Conservation (phyloP, 2,329 filamentous ascomycete species). For the Talaromyces piceae region DNA sequence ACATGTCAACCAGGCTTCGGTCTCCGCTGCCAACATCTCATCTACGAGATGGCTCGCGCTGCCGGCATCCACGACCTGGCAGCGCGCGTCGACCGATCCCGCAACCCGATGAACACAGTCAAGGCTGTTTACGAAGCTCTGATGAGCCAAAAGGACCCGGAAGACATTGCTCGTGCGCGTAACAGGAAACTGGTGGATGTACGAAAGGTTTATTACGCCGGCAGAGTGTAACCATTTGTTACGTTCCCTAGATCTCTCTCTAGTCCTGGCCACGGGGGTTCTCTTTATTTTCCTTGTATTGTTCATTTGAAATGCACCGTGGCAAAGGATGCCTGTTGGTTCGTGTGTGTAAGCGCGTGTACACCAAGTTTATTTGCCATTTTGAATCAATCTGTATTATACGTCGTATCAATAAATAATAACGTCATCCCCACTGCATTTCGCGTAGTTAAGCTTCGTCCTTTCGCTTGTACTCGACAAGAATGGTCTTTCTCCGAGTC, state of each 20-base stretch:
- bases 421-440: not conserved
- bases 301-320: not conserved
- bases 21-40: slow-evolving; percentile 79
- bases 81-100: slow-evolving; percentile 71
- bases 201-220: slow-evolving; percentile 93
- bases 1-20: slow-evolving; percentile 65
- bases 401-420: slow-evolving; percentile 1
- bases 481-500: no score
- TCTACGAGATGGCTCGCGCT: slow-evolving; percentile 88
- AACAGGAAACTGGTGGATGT: slow-evolving; percentile 96
- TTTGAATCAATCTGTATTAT: slow-evolving; percentile 1
- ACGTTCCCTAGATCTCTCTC: not conserved
- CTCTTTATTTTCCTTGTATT: no score
- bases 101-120: slow-evolving; percentile 97
- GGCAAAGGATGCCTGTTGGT: not conserved
- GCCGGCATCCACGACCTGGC: slow-evolving; percentile 82
- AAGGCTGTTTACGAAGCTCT: slow-evolving; percentile 84
- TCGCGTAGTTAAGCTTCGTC: no score
- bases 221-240: slow-evolving; percentile 58
- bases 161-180: slow-evolving; percentile 79
- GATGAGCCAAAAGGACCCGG: slow-evolving; percentile 73
- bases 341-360: not conserved
- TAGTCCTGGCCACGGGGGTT: not conserved
- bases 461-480: no score
- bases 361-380: not conserved